Evolutionary conservation across 2,329 filamentous ascomycete species (phyloP).

Genomic region (Paramyrothecium sp.): DNA sequence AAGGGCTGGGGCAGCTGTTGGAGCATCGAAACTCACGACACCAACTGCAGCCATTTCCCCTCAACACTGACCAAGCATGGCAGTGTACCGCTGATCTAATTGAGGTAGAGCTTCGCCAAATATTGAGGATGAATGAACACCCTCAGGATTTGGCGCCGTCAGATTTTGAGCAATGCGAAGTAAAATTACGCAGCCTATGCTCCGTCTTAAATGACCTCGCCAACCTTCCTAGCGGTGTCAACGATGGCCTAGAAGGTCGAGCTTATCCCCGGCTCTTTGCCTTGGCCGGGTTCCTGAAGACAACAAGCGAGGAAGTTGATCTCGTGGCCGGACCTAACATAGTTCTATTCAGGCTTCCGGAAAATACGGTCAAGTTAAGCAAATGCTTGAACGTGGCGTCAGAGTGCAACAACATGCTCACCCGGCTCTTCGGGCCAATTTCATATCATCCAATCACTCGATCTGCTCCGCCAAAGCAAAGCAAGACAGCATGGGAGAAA

Average conservation of each 20-base stretch:
- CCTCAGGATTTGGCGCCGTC: background rate
- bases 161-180: background rate
- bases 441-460: background rate
- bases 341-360: background rate
- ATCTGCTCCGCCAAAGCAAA: background rate
- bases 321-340: background rate
- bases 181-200: background rate
- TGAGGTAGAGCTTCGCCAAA: background rate
- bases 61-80: no score
- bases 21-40: background rate
- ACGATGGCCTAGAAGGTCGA: background rate
- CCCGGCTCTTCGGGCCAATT: background rate
- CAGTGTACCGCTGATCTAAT: background rate
- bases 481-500: conserved; percentile 6
- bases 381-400: background rate
- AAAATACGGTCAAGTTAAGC: background rate
- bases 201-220: background rate
- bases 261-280: background rate
- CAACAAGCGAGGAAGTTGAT: background rate
- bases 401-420: background rate
- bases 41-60: background rate
- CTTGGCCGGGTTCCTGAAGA: background rate
- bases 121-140: background rate
- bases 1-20: background rate
- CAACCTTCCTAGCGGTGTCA: background rate